Evolutionary conservation across 2,329 filamentous ascomycete species (phyloP).

Genomic region (Phaeosphaeria sp.): DNA sequence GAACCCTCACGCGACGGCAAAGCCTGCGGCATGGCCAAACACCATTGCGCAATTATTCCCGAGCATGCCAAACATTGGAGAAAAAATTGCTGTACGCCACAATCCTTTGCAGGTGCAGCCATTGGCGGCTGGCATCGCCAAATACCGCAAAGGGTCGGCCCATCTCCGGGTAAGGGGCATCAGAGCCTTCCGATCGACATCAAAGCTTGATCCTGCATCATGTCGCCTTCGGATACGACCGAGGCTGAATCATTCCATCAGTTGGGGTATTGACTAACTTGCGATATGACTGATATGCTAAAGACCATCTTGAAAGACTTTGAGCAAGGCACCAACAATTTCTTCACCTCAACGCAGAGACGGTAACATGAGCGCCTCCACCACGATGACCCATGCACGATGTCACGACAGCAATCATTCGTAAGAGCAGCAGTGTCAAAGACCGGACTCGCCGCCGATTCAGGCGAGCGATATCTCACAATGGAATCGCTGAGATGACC

Average conservation of each 20-base stretch:
- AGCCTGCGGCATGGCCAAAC: not conserved
- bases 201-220: conserved; percentile 12
- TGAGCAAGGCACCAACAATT: not conserved
- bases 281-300: conserved; percentile 10
- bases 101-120: not conserved
- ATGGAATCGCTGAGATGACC: not conserved
- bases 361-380: not conserved
- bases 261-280: conserved; percentile 19
- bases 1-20: conserved; percentile 12
- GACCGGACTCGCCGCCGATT: not conserved
- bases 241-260: conserved; percentile 16
- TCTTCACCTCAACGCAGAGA: not conserved
- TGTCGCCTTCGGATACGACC: conserved; percentile 17
- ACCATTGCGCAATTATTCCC: not conserved
- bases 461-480: not conserved
- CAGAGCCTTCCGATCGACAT: conserved; percentile 19
- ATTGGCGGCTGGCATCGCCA: not conserved
- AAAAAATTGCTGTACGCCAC: not conserved
- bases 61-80: not conserved
- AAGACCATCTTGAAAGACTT: not conserved
- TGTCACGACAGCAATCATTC: not conserved
- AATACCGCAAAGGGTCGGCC: conserved; percentile 24
- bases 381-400: not conserved
- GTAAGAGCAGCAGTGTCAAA: not conserved
- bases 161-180: conserved; percentile 27